Conservation (phyloP, 768 basidiomycete genomes). For the Cyclocybe aegerita region DNA sequence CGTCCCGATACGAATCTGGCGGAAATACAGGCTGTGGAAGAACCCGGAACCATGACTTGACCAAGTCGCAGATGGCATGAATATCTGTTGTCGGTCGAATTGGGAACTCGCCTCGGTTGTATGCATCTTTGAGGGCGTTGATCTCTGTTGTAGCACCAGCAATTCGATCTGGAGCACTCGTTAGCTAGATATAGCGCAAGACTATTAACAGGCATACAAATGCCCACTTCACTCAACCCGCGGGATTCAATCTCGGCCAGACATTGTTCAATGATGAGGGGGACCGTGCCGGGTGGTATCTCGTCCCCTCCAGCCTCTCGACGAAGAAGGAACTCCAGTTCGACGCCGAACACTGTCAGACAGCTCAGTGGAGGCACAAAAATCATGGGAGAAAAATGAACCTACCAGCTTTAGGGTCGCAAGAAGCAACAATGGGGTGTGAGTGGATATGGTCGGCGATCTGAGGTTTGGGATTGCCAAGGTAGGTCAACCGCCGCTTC, state of each 20-base stretch:
- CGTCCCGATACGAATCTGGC: constrained; percentile 59
- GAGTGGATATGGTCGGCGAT: constrained; percentile 72
- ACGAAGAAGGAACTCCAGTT: constrained; percentile 64
- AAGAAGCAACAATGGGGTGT: constrained; percentile 53
- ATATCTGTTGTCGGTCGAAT: constrained; percentile 65
- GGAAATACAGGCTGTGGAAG: constrained; percentile 83
- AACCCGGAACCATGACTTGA: constrained; percentile 85
- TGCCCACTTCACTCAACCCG: constrained; percentile 79
- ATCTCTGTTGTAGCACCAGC: constrained; percentile 75
- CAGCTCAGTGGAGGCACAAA: constrained; percentile 6
- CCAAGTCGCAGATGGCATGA: constrained; percentile 78
- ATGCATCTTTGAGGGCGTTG: constrained; percentile 66
- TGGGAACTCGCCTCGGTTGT: constrained; percentile 72
- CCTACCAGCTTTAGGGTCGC: constrained; percentile 77
- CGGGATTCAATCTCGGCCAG: constrained; percentile 71
- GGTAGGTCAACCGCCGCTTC: constrained; percentile 77
- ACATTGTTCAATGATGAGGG: constrained; percentile 64
- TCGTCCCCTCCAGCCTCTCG: constrained; percentile 57
- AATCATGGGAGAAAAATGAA: constrained; percentile 8
- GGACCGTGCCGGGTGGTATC: constrained; percentile 58
- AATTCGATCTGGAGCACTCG: constrained; percentile 61
- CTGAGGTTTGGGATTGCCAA: constrained; percentile 75
- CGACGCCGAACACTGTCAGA: constrained; percentile 69
- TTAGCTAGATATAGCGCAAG: not conserved
- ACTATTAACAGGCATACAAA: constrained; percentile 51